These are phyloP conservation scores for Myochromella boudieri DNA, from an alignment of 768 basidiomycete species.

Conservation along the genomic window DNA sequence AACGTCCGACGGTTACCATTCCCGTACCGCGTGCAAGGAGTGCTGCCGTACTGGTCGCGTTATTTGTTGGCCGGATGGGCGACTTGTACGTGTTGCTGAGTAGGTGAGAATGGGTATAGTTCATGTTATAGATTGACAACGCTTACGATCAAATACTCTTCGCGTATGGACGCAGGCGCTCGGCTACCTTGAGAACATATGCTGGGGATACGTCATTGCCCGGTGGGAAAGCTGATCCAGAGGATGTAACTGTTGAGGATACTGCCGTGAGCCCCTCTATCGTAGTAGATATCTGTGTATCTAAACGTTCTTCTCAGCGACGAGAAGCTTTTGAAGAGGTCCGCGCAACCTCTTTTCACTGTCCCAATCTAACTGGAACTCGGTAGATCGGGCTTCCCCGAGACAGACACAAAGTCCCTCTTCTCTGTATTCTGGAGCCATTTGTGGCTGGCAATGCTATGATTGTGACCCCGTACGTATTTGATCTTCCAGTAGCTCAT, in stretches of 20 bases:
- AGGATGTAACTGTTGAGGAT: constrained; percentile 70
- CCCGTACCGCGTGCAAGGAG: constrained; percentile 55
- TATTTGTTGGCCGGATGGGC: constrained; percentile 83
- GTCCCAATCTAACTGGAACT: not conserved
- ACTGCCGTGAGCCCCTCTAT: constrained; percentile 61
- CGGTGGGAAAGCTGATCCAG: constrained; percentile 76
- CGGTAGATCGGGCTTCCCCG: constrained; percentile 78
- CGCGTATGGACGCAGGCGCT: constrained; percentile 72
- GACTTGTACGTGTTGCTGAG: constrained; percentile 87
- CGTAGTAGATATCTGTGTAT: not conserved
- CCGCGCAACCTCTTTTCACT: constrained; percentile 8
- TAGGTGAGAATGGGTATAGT: constrained; percentile 53
- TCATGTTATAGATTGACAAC: not conserved
- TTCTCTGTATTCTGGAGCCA: constrained; percentile 78
- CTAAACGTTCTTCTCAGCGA: constrained; percentile 43
- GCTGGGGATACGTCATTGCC: constrained; percentile 89
- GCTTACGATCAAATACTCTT: not conserved
- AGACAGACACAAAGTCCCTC: constrained; percentile 67
- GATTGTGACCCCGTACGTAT: constrained; percentile 79
- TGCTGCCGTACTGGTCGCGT: constrained; percentile 79
- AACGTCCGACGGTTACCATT: constrained; percentile 36
- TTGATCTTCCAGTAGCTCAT: not conserved
- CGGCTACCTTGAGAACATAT: constrained; percentile 69
- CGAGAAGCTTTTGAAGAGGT: constrained; percentile 94
- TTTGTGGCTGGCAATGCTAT: constrained; percentile 71